Percentiles rank a stretch among this genome's conserved stretches.
Evolutionary conservation across 306 rosid species (phyloP).

Genomic region (Cucurbita argyrosperma): DNA sequence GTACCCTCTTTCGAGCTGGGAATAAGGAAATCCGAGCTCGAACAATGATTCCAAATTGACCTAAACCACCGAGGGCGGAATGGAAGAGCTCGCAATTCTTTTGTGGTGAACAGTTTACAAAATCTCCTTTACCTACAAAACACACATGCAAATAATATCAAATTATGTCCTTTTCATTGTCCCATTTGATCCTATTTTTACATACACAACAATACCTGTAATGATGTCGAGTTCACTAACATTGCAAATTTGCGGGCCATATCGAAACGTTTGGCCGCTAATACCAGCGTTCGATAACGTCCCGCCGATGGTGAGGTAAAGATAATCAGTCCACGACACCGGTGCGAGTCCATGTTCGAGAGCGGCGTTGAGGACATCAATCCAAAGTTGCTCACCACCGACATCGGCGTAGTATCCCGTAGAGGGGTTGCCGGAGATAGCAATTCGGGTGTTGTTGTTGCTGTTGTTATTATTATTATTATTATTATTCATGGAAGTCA

Average conservation of each 20-base stretch:
- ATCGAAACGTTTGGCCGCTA: slow-evolving; percentile 58
- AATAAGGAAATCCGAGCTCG: slow-evolving; percentile 72
- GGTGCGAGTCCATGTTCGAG: slow-evolving; percentile 49
- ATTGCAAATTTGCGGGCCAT: slow-evolving; percentile 72
- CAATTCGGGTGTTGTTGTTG: neutral
- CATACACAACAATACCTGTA: slow-evolving; percentile 23
- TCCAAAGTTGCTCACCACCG: slow-evolving; percentile 75
- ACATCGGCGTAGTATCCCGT: slow-evolving; percentile 44
- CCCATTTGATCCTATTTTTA: too few relatives aligned
- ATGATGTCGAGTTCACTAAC: slow-evolving; percentile 56
- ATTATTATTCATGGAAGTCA: slow-evolving; percentile 26
- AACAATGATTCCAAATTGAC: slow-evolving; percentile 81
- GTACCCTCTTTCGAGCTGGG: slow-evolving; percentile 56
- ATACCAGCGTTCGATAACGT: slow-evolving; percentile 88
- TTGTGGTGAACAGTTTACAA: slow-evolving; percentile 42
- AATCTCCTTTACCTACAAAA: slow-evolving; percentile 50
- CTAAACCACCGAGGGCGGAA: slow-evolving; percentile 75
- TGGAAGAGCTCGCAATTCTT: slow-evolving; percentile 40
- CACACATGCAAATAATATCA: neutral
- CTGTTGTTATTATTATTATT: too few relatives aligned
- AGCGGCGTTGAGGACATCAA: slow-evolving; percentile 41
- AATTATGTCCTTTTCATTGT: too few relatives aligned
- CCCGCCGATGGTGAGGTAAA: slow-evolving; percentile 62
- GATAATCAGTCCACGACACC: slow-evolving; percentile 69
- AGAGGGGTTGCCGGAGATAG: slow-evolving; percentile 1